Percentiles rank a stretch among this genome's conserved stretches.
These are phyloP conservation scores for Lolium perenne DNA, from an alignment of 176 grass and related monocot species.

Conservation along the genomic window DNA sequence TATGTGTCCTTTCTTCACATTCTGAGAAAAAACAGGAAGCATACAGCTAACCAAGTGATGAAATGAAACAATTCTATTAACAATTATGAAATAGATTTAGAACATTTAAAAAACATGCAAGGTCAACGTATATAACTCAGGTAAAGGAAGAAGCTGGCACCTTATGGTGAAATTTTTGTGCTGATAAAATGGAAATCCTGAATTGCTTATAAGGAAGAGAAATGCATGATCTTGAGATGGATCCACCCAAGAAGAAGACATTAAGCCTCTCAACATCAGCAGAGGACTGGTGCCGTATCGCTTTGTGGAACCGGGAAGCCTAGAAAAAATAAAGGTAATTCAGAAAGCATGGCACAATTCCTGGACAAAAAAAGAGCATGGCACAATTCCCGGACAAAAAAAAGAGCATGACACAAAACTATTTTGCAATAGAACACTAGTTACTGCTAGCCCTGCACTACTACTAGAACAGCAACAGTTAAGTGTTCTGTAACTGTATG, in stretches of 20 bases:
- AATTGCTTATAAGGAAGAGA: conserved; percentile 64
- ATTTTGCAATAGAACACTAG: conserved; percentile 26
- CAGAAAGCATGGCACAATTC: conserved; percentile 5
- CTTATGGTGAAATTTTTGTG: conserved; percentile 63
- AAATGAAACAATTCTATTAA: not conserved
- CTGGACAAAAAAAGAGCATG: not conserved
- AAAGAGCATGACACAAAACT: not conserved
- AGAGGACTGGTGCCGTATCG: conserved; percentile 45
- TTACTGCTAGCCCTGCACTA: not conserved
- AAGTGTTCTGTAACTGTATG: not conserved
- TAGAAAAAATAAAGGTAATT: conserved; percentile 40
- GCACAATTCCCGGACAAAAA: not conserved
- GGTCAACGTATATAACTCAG: not conserved
- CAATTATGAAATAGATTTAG: not conserved
- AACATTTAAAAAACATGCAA: not conserved
- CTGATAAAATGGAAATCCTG: conserved; percentile 54
- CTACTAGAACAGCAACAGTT: not conserved
- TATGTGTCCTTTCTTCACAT: conserved; percentile 2
- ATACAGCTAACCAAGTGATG: not conserved
- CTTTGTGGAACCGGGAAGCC: conserved; percentile 61
- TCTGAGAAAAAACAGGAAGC: not conserved
- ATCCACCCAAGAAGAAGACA: conserved; percentile 86
- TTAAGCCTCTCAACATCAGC: conserved; percentile 50
- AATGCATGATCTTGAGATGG: conserved; percentile 65
- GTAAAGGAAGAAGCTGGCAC: conserved; percentile 41